Conservation (phyloP, 2,329 filamentous ascomycete genomes). For the Pseudopyricularia cyperi region DNA sequence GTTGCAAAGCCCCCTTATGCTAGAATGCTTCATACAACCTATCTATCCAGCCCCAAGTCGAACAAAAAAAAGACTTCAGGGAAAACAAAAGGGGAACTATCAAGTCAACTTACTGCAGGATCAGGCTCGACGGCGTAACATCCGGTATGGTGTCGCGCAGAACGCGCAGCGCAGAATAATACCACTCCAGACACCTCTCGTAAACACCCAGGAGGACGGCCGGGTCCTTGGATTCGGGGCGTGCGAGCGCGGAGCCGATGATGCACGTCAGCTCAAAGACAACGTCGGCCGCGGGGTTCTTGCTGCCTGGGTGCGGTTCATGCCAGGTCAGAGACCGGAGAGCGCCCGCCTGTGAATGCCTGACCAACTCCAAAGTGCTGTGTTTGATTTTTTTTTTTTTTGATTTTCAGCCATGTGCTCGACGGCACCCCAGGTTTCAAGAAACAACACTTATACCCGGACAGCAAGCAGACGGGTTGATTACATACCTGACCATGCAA, state of each 20-base stretch:
- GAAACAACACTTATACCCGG: no score
- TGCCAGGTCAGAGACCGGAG: not conserved
- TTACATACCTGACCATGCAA: not conserved
- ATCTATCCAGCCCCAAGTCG: no score
- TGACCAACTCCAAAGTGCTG: not conserved
- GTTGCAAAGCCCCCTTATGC: no score
- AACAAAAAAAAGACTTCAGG: not conserved
- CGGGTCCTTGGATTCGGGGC: not conserved
- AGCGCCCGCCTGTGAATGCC: not conserved
- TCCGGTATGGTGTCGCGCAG: not conserved
- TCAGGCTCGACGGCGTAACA: conserved; percentile 1
- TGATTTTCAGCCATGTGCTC: no score
- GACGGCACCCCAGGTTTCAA: no score
- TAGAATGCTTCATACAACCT: no score
- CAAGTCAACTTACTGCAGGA: conserved; percentile 3
- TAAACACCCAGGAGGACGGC: not conserved
- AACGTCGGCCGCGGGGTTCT: no score
- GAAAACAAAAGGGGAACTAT: not conserved
- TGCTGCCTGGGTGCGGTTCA: no score
- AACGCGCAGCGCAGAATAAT: not conserved
- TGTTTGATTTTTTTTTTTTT: not conserved
- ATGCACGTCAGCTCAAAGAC: conserved; percentile 1
- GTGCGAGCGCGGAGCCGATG: not conserved
- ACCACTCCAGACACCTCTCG: conserved; percentile 3
- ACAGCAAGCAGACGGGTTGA: no score